Evolutionary conservation across 352 stramenopile genomes (phyloP).

Genomic region (Globisporangium orthogonon): DNA sequence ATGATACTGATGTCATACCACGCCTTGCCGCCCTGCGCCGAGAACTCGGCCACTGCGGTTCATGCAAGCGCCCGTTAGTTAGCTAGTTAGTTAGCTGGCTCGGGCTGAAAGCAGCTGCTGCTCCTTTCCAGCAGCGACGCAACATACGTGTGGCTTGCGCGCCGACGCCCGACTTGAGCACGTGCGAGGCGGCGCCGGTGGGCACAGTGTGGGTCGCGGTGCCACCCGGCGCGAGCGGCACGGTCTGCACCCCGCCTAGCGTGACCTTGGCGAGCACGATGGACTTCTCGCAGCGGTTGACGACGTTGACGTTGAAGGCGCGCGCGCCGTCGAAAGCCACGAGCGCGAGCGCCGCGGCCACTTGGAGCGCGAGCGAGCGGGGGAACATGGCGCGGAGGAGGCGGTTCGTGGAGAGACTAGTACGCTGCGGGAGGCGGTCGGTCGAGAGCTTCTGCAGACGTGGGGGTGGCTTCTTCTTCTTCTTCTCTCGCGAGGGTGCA

Average conservation of each 20-base stretch:
- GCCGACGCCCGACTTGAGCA: conserved; percentile 42
- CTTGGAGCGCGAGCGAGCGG: conserved; percentile 8
- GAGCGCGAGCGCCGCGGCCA: conserved; percentile 3
- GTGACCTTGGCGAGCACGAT: conserved; percentile 40
- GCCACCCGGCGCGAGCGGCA: conserved; percentile 25
- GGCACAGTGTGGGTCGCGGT: conserved; percentile 26
- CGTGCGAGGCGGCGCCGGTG: conserved; percentile 24
- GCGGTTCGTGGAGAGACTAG: not conserved
- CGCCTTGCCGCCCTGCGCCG: conserved; percentile 31
- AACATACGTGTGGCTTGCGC: conserved; percentile 55
- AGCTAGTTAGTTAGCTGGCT: no score
- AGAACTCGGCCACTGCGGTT: conserved; percentile 58
- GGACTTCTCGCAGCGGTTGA: conserved; percentile 42
- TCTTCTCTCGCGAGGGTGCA: not conserved
- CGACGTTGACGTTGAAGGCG: conserved; percentile 42
- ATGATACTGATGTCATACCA: conserved; percentile 80
- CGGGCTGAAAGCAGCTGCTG: no score
- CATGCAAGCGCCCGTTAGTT: not conserved
- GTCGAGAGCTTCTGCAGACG: conserved; percentile 9
- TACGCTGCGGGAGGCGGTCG: conserved; percentile 2
- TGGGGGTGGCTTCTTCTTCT: conserved; percentile 3
- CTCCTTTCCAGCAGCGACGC: not conserved
- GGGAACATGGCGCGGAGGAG: not conserved
- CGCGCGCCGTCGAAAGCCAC: not conserved
- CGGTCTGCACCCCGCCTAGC: conserved; percentile 16